These are phyloP conservation scores for Isochrysis galbana DNA, from an alignment of 78 protist species.

Conservation along the genomic window DNA sequence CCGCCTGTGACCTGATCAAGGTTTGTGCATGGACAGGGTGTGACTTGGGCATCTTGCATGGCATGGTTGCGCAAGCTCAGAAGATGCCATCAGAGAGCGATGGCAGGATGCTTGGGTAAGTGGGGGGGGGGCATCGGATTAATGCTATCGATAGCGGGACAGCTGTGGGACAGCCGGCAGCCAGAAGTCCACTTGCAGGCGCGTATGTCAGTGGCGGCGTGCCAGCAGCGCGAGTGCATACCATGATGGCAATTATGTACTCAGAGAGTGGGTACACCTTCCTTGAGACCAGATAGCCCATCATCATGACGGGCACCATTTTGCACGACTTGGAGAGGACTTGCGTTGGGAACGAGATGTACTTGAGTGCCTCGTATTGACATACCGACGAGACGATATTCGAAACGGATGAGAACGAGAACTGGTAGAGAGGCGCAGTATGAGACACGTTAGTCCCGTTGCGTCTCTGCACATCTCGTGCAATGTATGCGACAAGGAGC, in stretches of 20 bases:
- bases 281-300: conserved; percentile 18
- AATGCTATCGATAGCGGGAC: no score
- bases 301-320: conserved; percentile 53
- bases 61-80: neutral
- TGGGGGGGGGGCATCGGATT: no score
- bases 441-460: neutral
- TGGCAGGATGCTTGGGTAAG: no score
- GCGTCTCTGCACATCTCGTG: neutral
- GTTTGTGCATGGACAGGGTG: neutral
- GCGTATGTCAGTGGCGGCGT: no score
- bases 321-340: conserved; percentile 69
- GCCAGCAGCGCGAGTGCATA: neutral
- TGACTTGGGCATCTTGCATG: no score
- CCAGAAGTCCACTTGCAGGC: no score
- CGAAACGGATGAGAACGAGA: neutral
- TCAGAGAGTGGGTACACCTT: neutral
- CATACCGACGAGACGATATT: neutral
- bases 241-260: neutral
- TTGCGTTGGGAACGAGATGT: conserved; percentile 60
- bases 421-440: neutral
- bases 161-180: no score
- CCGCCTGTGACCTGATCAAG: conserved; percentile 27
- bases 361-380: conserved; percentile 40
- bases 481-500: neutral
- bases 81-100: neutral